Percentiles rank a stretch among this genome's conserved stretches.
Conservation (phyloP, 106 monocot genomes). For the Allium fistulosum region DNA sequence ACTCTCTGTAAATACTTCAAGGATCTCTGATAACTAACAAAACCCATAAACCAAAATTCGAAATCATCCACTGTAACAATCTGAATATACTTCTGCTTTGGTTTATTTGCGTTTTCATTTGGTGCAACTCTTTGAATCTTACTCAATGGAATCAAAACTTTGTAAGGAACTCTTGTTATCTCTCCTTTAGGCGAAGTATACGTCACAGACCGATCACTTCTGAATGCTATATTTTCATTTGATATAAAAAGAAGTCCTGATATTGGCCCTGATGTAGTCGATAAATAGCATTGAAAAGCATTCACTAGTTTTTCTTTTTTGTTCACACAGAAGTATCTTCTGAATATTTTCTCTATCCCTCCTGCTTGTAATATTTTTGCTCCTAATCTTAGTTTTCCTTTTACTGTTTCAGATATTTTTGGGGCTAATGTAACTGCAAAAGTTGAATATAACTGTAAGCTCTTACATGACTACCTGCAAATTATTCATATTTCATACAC, state of each 20-base stretch:
- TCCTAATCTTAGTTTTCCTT: not conserved
- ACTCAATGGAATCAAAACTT: slow-evolving; percentile 3
- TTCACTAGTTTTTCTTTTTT: slow-evolving; percentile 34
- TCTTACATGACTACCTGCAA: no score
- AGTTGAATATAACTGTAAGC: not conserved
- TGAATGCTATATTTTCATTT: slow-evolving; percentile 25
- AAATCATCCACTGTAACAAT: slow-evolving; percentile 32
- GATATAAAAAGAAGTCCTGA: slow-evolving; percentile 29
- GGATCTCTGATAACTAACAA: not conserved
- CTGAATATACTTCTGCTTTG: slow-evolving; percentile 53
- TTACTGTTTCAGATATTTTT: slow-evolving; percentile 4
- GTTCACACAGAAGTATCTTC: slow-evolving; percentile 15
- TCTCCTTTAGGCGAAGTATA: slow-evolving; percentile 21
- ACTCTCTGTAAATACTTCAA: not conserved
- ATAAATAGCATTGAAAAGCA: slow-evolving; percentile 31
- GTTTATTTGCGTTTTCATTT: slow-evolving; percentile 30
- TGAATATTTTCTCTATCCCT: slow-evolving; percentile 26
- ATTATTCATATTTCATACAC: not conserved
- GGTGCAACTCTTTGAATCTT: slow-evolving; percentile 30
- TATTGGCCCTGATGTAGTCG: slow-evolving; percentile 33
- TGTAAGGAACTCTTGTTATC: slow-evolving; percentile 19
- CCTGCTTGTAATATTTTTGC: slow-evolving; percentile 2
- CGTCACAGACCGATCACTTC: slow-evolving; percentile 12
- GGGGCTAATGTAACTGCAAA: slow-evolving; percentile 23
- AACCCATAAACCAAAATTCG: not conserved